Conservation (phyloP, 352 stramenopile genomes). For the Pythium coloratum region DNA sequence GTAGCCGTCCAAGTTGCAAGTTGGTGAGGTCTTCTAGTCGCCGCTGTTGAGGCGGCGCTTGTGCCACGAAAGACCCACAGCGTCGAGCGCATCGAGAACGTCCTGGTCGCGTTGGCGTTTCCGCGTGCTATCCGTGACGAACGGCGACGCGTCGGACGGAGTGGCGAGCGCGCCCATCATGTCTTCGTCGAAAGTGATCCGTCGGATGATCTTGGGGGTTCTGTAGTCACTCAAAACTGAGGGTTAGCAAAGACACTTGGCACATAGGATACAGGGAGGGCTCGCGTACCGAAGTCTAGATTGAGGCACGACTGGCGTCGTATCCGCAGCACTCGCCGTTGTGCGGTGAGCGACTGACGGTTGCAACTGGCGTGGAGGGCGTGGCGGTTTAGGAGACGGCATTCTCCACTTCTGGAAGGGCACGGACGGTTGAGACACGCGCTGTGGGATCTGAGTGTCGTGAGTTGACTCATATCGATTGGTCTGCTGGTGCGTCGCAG, state of each 20-base stretch:
- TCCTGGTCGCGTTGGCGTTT: slow-evolving; percentile 43
- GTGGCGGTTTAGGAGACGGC: slow-evolving; percentile 24
- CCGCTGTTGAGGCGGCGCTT: slow-evolving; percentile 16
- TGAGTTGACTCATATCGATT: neutral
- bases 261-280: neutral
- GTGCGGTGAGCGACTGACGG: neutral
- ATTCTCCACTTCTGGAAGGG: slow-evolving; percentile 4
- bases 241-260: neutral
- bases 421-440: neutral
- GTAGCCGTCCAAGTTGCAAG: neutral
- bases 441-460: neutral
- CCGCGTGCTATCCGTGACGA: slow-evolving; percentile 18
- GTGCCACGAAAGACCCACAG: slow-evolving; percentile 23
- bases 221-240: slow-evolving; percentile 11
- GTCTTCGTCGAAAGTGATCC: slow-evolving; percentile 46
- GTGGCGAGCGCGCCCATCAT: slow-evolving; percentile 38
- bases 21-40: neutral
- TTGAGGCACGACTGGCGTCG: slow-evolving; percentile 15
- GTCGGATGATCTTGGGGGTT: slow-evolving; percentile 37
- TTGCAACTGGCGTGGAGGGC: neutral
- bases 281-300: slow-evolving; percentile 10
- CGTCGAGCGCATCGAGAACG: slow-evolving; percentile 20
- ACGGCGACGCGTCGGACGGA: slow-evolving; percentile 20
- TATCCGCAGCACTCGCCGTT: slow-evolving; percentile 5
- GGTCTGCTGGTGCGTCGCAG: neutral